Evolutionary conservation across 2,329 filamentous ascomycete genomes (phyloP), one percentile per base, ranked within the genome.

Genomic region (Botrytis paeoniae): DNA sequence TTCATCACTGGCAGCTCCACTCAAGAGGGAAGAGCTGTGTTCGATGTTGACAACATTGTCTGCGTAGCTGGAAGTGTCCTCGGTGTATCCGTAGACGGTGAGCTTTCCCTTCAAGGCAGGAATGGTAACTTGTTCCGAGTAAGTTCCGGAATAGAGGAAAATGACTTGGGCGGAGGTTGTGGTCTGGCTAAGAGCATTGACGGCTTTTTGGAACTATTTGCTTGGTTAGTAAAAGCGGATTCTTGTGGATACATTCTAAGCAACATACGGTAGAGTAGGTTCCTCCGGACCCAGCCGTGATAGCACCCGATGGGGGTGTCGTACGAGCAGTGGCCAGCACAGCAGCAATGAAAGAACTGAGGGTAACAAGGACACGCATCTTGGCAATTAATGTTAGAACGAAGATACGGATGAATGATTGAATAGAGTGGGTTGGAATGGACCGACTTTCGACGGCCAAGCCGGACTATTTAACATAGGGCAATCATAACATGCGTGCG

Each of bases 41-140:
- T 75, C 75, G 65, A 82, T 82, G 74, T 82, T 88, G 54, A 89
- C 87, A 18, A 83, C 82, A 79, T 89, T 89, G 62, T 78, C 79
- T 14, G 80, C 77, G 79, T 88, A 89, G 32, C 81, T 82, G 37
- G 81, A 79, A 18, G 84, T 83, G 61, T 85, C 81, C 35, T 78
- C 79, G 2, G 87, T 88, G 77, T 86, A 85, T 41, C 88, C 87
- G 74, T 88, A 88, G 74, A 89, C 85, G 18, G 84, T 86, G 54
- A 89, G 81, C 25, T 83, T 80, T 2, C 84, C 85, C 39, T 82
- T 83, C 61, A 85, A 82, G 4, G 80, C 77, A 12, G 84, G 81
- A 63, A 89, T 84, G 76, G 84, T 86, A 66, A 89, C 86, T 79
- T 89, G 88, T 78, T 89, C 88, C 20, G 81, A 81, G 81, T 89